Evolutionary conservation across 2,329 filamentous ascomycete genomes (phyloP).

Genomic region (Sporothrix humicola): DNA sequence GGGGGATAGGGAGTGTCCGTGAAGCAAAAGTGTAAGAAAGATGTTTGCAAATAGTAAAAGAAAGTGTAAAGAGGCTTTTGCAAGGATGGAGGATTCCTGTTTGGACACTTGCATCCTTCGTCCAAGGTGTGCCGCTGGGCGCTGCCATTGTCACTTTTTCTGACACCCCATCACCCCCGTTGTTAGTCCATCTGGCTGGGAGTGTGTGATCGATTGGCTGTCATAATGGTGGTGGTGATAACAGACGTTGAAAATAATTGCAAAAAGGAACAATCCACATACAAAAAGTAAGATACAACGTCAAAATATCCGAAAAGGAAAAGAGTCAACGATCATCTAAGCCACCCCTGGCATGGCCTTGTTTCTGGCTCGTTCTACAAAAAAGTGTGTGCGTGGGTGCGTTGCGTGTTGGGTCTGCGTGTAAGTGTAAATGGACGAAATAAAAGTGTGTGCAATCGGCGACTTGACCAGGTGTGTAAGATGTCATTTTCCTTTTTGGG

Average conservation of each 20-base stretch:
- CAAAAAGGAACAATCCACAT: not conserved
- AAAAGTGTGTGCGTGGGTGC: not conserved
- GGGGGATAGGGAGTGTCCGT: not conserved
- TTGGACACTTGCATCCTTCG: constrained; percentile 20
- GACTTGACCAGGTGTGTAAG: constrained; percentile 23
- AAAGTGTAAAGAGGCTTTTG: not conserved
- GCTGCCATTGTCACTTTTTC: constrained; percentile 16
- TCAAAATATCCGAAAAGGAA: not conserved
- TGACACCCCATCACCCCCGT: constrained; percentile 8
- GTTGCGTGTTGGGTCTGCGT: not conserved
- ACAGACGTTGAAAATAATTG: not conserved
- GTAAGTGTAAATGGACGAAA: not conserved
- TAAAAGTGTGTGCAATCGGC: constrained; percentile 23
- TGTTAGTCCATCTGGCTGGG: not conserved
- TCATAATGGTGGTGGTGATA: constrained; percentile 24
- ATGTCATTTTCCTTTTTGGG: constrained; percentile 26
- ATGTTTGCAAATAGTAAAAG: too few relatives aligned
- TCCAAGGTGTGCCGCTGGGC: constrained; percentile 24
- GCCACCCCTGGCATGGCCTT: constrained; percentile 24
- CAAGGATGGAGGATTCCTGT: constrained; percentile 14
- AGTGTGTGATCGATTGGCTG: not conserved
- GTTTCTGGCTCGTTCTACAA: constrained; percentile 19
- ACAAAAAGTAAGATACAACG: too few relatives aligned
- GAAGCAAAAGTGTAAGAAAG: not conserved
- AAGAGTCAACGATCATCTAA: constrained; percentile 24